Conservation (phyloP, 139 green algal species). For the Closterium sp. region DNA sequence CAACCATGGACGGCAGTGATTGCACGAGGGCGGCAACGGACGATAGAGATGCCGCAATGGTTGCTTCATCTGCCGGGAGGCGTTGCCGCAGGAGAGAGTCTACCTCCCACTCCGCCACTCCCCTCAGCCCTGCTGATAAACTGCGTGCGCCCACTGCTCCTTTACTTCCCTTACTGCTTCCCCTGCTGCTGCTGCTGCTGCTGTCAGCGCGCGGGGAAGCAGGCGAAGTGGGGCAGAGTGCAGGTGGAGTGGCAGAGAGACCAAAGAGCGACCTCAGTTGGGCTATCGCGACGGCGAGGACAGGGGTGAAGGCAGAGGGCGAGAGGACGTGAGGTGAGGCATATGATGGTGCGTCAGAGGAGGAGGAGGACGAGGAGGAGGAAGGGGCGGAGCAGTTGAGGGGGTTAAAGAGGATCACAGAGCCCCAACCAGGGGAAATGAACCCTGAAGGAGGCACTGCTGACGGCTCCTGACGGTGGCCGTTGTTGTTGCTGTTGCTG, state of each 20-base stretch:
- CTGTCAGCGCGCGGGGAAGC: neutral
- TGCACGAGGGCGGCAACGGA: neutral
- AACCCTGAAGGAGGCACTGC: neutral
- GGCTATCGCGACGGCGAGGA: neutral
- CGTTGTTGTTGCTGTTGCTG: neutral
- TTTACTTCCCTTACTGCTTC: neutral
- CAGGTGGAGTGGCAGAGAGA: neutral
- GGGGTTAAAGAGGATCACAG: neutral
- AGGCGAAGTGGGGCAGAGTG: neutral
- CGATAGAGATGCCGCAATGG: neutral
- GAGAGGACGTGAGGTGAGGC: neutral
- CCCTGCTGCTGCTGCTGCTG: neutral
- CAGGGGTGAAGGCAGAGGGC: neutral
- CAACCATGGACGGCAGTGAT: neutral
- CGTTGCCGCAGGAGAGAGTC: neutral
- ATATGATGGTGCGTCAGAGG: neutral
- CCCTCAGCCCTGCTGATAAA: neutral
- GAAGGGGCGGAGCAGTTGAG: neutral
- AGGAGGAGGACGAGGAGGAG: neutral
- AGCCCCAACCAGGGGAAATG: neutral
- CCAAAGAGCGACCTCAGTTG: neutral
- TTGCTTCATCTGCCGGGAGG: neutral
- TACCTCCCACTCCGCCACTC: neutral
- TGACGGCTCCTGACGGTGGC: neutral
- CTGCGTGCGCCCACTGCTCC: neutral